These are phyloP conservation scores for Cornus controversa DNA, from an alignment of 148 eudicot species.

Conservation along the genomic window DNA sequence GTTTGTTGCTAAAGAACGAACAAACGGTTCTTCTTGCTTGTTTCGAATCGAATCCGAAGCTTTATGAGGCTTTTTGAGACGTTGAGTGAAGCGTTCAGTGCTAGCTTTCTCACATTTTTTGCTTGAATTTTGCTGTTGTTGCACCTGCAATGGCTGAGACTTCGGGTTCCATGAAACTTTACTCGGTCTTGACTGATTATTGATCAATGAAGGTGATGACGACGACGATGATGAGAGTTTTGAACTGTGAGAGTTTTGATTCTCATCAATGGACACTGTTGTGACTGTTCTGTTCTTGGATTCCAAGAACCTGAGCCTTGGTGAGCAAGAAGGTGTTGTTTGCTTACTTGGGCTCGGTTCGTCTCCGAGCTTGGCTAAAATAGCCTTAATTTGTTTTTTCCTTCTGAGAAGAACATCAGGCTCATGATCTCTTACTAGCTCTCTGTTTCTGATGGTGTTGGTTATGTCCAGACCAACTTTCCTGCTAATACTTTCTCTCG, in stretches of 20 bases:
- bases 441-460: slow-evolving; percentile 38
- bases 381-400: slow-evolving; percentile 31
- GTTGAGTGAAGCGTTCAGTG: slow-evolving; percentile 11
- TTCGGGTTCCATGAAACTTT: background rate
- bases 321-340: slow-evolving; percentile 3
- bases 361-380: background rate
- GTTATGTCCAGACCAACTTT: slow-evolving; percentile 73
- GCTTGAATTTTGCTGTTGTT: background rate
- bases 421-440: too few relatives aligned
- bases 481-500: slow-evolving; percentile 55
- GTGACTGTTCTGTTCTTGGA: slow-evolving; percentile 9
- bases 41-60: slow-evolving; percentile 28
- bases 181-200: background rate
- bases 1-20: slow-evolving; percentile 25
- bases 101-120: slow-evolving; percentile 14
- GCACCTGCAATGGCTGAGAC: background rate
- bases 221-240: background rate
- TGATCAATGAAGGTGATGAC: background rate
- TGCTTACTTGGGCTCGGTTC: slow-evolving; percentile 8
- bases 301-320: slow-evolving; percentile 16
- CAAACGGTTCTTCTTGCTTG: slow-evolving; percentile 69
- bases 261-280: slow-evolving; percentile 3
- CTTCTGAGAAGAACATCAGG: slow-evolving; percentile 36
- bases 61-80: slow-evolving; percentile 20
- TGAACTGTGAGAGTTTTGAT: background rate